These are phyloP conservation scores for Pythium scleroteichum DNA, from an alignment of 352 stramenopile species.

Conservation along the genomic window DNA sequence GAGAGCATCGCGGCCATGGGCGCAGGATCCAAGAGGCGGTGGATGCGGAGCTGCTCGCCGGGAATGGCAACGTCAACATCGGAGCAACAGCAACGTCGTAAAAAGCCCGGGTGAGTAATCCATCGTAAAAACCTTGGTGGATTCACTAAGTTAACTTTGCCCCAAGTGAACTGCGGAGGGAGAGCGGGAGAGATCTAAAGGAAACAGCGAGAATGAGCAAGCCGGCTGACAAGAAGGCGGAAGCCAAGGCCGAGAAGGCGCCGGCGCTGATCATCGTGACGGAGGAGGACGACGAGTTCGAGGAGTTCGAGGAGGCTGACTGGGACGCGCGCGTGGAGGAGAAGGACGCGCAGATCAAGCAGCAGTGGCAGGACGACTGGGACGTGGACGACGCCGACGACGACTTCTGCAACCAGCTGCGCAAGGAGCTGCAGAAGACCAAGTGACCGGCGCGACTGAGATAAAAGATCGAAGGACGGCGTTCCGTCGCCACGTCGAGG, in stretches of 20 bases:
- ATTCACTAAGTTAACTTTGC: slow-evolving; percentile 15
- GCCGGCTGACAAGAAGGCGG: slow-evolving; percentile 24
- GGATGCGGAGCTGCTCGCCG: too few relatives aligned
- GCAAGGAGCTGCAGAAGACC: slow-evolving; percentile 87
- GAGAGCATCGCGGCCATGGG: too few relatives aligned
- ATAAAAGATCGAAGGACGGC: too few relatives aligned
- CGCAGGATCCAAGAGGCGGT: background rate
- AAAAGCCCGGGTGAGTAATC: slow-evolving; percentile 12
- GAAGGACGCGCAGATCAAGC: slow-evolving; percentile 81
- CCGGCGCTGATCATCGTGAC: slow-evolving; percentile 77
- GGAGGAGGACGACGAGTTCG: slow-evolving; percentile 89
- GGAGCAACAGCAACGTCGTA: slow-evolving; percentile 9
- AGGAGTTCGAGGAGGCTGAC: slow-evolving; percentile 86
- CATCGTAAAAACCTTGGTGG: slow-evolving; percentile 14
- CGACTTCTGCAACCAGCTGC: slow-evolving; percentile 92
- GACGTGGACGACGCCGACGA: slow-evolving; percentile 92
- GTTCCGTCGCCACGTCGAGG: too few relatives aligned
- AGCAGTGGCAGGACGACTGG: slow-evolving; percentile 94
- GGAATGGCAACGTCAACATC: slow-evolving; percentile 27
- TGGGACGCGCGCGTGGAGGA: slow-evolving; percentile 78
- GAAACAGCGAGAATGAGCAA: slow-evolving; percentile 5
- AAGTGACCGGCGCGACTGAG: slow-evolving; percentile 54
- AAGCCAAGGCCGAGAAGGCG: slow-evolving; percentile 48
- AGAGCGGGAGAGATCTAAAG: slow-evolving; percentile 7
- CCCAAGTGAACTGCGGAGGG: slow-evolving; percentile 9